phyloP scores from a whole-genome alignment of 768 basidiomycete species.

The Boletus bicolor region DNA sequence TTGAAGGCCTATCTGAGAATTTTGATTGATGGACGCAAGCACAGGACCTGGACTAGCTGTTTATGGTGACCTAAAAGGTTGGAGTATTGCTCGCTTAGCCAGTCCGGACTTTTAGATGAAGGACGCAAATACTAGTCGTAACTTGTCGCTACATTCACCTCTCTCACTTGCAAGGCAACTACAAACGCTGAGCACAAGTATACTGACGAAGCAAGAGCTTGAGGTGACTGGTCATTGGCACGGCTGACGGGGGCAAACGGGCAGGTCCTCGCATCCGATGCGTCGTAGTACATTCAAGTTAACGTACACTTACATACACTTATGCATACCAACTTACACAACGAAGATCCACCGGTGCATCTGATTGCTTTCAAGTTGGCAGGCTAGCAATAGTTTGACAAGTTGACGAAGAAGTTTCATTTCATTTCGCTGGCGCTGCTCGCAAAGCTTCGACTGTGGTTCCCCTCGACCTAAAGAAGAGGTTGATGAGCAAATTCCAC shows the following conservation, averaged over 20 bases:
- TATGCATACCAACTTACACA: background rate
- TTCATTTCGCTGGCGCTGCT: background rate
- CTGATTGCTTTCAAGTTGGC: background rate
- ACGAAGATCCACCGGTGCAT: background rate
- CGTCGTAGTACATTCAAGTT: background rate
- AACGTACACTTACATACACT: background rate
- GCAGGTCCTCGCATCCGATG: background rate
- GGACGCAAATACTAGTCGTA: too few relatives aligned
- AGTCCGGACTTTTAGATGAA: too few relatives aligned
- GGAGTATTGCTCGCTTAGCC: too few relatives aligned
- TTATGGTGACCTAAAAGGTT: too few relatives aligned
- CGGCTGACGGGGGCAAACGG: background rate
- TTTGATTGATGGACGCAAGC: too few relatives aligned
- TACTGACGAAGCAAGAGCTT: background rate
- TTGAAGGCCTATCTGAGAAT: too few relatives aligned
- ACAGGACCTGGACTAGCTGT: too few relatives aligned
- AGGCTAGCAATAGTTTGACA: background rate
- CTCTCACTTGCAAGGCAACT: too few relatives aligned
- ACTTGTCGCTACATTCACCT: too few relatives aligned
- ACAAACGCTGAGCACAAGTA: background rate
- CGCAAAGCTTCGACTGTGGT: conserved; percentile 11
- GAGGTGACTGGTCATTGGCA: background rate
- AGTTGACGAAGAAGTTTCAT: too few relatives aligned
- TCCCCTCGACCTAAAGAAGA: conserved; percentile 10
- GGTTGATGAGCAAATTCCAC: background rate